Conservation (phyloP, 2,329 filamentous ascomycete species). For the Fusarium veterinarium region DNA sequence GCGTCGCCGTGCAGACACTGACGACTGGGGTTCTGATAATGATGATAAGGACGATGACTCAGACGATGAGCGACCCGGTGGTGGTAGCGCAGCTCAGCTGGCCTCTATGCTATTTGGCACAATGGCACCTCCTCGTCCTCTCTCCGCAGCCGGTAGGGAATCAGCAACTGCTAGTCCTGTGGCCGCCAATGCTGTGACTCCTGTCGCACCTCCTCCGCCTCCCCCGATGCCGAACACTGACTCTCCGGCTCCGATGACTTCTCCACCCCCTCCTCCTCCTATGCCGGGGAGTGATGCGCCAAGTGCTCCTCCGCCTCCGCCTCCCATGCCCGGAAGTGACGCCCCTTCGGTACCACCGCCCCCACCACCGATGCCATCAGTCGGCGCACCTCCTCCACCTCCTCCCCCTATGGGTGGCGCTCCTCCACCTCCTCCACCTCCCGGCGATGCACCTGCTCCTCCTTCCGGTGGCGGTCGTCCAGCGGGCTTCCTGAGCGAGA, state of each 20-base stretch:
- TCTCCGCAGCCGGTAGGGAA: constrained; percentile 84
- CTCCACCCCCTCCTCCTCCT: constrained; percentile 48
- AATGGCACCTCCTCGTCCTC: constrained; percentile 91
- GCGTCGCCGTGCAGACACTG: constrained; percentile 70
- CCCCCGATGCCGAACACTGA: constrained; percentile 49
- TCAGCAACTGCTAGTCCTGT: constrained; percentile 55
- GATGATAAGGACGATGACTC: constrained; percentile 62
- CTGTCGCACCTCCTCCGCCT: constrained; percentile 52
- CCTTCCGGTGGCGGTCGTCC: constrained; percentile 64
- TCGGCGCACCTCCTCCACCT: constrained; percentile 57
- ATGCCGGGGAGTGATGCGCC: constrained; percentile 43
- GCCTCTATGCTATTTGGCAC: constrained; percentile 96
- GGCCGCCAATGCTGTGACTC: constrained; percentile 55
- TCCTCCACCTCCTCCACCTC: constrained; percentile 56
- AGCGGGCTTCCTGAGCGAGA: constrained; percentile 80
- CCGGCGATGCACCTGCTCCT: constrained; percentile 55
- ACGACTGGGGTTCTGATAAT: constrained; percentile 83
- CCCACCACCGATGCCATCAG: constrained; percentile 51
- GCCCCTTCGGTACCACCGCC: constrained; percentile 57
- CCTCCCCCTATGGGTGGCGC: constrained; percentile 52
- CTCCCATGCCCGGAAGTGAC: constrained; percentile 52
- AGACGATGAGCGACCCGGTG: constrained; percentile 80
- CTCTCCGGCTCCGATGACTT: constrained; percentile 42
- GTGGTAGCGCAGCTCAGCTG: constrained; percentile 87
- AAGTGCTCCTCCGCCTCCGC: constrained; percentile 48